Conservation (phyloP, 2,329 filamentous ascomycete genomes). For the Penicillium thymicola region DNA sequence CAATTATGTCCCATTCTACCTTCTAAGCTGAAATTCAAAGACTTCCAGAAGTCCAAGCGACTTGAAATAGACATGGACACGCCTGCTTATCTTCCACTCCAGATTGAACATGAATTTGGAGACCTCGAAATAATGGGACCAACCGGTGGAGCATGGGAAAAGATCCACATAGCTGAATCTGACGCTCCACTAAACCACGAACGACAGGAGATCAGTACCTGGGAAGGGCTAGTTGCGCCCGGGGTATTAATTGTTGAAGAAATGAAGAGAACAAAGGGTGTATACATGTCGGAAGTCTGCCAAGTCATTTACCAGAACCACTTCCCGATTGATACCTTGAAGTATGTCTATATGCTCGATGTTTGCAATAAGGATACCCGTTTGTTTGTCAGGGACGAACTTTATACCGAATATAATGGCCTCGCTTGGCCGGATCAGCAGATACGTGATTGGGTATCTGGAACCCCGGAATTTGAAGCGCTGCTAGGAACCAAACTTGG, state of each 20-base stretch:
- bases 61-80: background rate
- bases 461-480: background rate
- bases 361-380: background rate
- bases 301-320: background rate
- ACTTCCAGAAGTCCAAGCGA: background rate
- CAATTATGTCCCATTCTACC: background rate
- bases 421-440: background rate
- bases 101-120: background rate
- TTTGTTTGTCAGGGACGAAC: background rate
- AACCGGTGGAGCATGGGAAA: background rate
- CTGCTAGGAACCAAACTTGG: conserved; percentile 8
- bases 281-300: background rate
- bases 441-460: background rate
- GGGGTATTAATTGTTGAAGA: background rate
- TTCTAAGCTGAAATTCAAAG: background rate
- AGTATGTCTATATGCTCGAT: background rate
- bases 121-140: background rate
- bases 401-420: background rate
- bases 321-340: background rate
- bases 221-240: background rate
- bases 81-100: background rate
- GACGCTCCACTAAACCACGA: background rate
- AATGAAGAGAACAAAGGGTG: background rate
- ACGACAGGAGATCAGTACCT: background rate
- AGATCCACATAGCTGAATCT: background rate